Evolutionary conservation across 1,139 yeast species (phyloP).

Genomic region (Hemisphaericaspora xylanilytica): DNA sequence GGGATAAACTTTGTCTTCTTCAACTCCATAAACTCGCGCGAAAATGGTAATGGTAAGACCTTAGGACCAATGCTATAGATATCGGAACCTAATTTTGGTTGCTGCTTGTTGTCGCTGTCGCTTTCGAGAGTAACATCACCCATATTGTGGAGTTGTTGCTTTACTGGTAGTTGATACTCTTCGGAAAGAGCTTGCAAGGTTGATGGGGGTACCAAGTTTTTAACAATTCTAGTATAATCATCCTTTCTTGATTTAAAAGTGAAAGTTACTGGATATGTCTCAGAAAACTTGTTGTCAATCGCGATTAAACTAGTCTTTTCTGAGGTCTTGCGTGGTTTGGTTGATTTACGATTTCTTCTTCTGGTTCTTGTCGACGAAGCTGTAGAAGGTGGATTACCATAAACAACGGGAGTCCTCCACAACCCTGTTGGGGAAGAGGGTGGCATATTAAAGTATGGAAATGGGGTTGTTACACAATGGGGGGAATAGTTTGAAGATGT

Average conservation of each 20-base stretch:
- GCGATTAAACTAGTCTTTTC: constrained; percentile 3
- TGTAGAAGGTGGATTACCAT: background rate
- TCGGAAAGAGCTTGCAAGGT: background rate
- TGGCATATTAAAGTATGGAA: background rate
- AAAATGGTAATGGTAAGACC: constrained; percentile 15
- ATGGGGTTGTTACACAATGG: background rate
- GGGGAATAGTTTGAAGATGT: background rate
- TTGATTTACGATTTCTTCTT: background rate
- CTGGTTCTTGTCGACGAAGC: background rate
- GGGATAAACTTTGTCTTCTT: constrained; percentile 11
- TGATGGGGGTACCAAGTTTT: background rate
- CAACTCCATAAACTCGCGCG: constrained; percentile 11
- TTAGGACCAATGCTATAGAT: constrained; percentile 15
- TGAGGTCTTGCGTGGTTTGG: constrained; percentile 1
- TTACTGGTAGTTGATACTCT: no score
- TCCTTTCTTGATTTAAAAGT: constrained; percentile 1
- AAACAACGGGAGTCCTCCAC: background rate
- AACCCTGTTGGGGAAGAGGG: constrained; percentile 3
- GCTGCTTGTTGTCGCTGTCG: background rate
- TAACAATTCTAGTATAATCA: constrained; percentile 1
- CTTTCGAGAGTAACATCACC: background rate
- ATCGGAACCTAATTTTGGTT: constrained; percentile 7
- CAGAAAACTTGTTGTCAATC: background rate
- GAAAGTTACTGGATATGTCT: constrained; percentile 2
- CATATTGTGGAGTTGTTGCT: no score